Conservation (phyloP, 495 filamentous ascomycete genomes). For the Lophiotrema nucula region DNA sequence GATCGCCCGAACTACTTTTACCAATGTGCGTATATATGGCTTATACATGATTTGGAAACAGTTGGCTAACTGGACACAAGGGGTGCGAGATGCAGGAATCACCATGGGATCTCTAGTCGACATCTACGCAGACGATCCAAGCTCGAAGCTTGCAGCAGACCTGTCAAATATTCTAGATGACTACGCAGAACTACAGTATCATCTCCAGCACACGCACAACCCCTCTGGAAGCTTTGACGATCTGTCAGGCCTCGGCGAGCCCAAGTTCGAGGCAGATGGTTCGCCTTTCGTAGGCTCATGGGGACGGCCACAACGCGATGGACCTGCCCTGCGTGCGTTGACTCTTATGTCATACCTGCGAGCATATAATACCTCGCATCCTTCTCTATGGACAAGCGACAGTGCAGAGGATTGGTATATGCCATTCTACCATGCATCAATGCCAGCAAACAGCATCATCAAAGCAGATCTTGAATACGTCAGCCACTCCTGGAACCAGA, state of each 20-base stretch:
- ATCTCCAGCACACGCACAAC: conserved; percentile 42
- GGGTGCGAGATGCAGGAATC: conserved; percentile 41
- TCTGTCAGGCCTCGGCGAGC: conserved; percentile 58
- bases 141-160: conserved; percentile 16
- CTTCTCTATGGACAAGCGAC: conserved; percentile 35
- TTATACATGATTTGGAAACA: neutral
- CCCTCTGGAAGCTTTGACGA: conserved; percentile 54
- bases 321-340: conserved; percentile 53
- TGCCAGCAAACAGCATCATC: conserved; percentile 37
- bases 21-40: conserved; percentile 30
- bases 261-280: conserved; percentile 58
- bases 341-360: conserved; percentile 48
- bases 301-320: conserved; percentile 65
- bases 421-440: conserved; percentile 35
- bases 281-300: conserved; percentile 56
- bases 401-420: conserved; percentile 36
- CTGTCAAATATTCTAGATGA: conserved; percentile 30
- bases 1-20: conserved; percentile 40
- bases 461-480: conserved; percentile 47
- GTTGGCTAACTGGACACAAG: conserved; percentile 17
- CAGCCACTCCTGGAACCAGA: conserved; percentile 46
- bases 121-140: conserved; percentile 34
- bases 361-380: conserved; percentile 40
- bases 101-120: conserved; percentile 36
- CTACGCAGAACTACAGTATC: conserved; percentile 31